Percentiles rank a stretch among this genome's conserved stretches.
These are phyloP conservation scores for Lecanicillium sp. DNA, from an alignment of 2,329 filamentous ascomycete species.

Conservation along the genomic window DNA sequence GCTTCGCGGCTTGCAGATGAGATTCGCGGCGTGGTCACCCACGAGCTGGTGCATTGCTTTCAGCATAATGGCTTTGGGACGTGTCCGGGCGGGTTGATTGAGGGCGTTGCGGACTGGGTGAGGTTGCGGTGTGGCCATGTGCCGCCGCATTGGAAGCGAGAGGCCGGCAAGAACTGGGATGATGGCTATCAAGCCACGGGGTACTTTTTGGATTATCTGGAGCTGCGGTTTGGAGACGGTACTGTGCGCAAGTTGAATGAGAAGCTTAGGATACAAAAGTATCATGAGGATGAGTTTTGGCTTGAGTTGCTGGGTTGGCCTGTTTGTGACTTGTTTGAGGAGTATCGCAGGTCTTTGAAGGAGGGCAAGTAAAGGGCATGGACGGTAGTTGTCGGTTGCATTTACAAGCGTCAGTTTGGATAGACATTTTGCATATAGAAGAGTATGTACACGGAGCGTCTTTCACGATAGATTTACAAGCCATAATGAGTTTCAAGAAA, in stretches of 20 bases:
- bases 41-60: constrained; percentile 93
- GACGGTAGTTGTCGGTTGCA: not conserved
- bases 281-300: constrained; percentile 62
- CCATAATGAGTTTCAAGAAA: no score
- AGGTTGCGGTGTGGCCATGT: constrained; percentile 62
- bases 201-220: constrained; percentile 84
- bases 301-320: constrained; percentile 54
- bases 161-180: constrained; percentile 62
- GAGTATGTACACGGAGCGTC: no score
- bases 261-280: constrained; percentile 51
- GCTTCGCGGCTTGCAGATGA: constrained; percentile 47
- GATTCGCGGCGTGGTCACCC: constrained; percentile 74
- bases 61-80: constrained; percentile 62
- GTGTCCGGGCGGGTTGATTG: constrained; percentile 70
- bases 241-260: constrained; percentile 59
- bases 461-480: no score
- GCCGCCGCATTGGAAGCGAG: constrained; percentile 75
- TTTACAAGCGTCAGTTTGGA: no score
- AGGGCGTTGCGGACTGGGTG: constrained; percentile 92
- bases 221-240: constrained; percentile 52
- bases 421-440: no score
- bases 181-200: constrained; percentile 83
- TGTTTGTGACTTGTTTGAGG: constrained; percentile 64
- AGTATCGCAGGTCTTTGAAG: constrained; percentile 45
- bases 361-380: constrained; percentile 8